Evolutionary conservation across 75 land plant genomes (phyloP).

Genomic region (Pinus tabuliformis): DNA sequence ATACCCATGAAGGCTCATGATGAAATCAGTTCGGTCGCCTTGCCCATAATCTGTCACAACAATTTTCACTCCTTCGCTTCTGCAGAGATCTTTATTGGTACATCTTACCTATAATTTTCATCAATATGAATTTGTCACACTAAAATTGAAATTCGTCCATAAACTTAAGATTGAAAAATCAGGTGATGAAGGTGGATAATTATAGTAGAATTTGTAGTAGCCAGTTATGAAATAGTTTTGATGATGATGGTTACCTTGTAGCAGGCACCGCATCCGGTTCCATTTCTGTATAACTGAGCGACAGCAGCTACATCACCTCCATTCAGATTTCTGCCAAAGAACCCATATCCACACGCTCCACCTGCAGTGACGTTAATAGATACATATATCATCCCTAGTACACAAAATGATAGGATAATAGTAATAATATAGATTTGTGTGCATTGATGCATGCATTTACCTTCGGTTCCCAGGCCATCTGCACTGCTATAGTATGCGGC

Average conservation of each 20-base stretch:
- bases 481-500: constrained; percentile 7
- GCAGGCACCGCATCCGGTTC: constrained; percentile 85
- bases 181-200: too few species aligned
- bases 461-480: neutral
- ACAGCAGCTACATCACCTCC: constrained; percentile 68
- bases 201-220: too few species aligned
- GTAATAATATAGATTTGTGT: too few species aligned
- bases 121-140: too few species aligned
- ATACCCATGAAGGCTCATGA: constrained; percentile 36
- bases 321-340: constrained; percentile 54
- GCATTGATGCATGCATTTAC: neutral
- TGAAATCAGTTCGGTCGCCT: constrained; percentile 30
- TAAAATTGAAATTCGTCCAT: too few species aligned
- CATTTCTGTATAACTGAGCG: constrained; percentile 53
- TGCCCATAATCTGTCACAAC: constrained; percentile 39
- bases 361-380: constrained; percentile 15
- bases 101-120: constrained; percentile 17
- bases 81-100: constrained; percentile 24
- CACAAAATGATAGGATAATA: too few species aligned
- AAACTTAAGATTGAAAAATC: too few species aligned
- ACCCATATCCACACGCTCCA: constrained; percentile 68
- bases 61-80: constrained; percentile 28
- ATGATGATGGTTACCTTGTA: too few species aligned
- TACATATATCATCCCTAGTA: too few species aligned
- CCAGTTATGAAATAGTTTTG: neutral